Conservation (phyloP, 2,329 filamentous ascomycete species). For the Arachnomyces sp. region DNA sequence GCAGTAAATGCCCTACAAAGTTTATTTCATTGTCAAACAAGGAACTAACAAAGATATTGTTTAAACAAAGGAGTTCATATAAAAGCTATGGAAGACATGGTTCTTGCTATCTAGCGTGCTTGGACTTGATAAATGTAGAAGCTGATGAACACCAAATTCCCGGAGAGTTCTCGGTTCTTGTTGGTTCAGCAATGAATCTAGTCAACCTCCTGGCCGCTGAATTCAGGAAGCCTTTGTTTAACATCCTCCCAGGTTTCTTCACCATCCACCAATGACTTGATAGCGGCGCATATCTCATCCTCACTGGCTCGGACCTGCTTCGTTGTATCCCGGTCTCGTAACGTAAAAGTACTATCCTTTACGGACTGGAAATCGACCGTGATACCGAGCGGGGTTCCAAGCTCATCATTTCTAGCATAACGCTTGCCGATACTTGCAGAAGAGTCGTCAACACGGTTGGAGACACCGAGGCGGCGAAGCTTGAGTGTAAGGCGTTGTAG, state of each 20-base stretch:
- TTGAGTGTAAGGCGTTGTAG: conserved; percentile 63
- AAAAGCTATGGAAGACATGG: too few species aligned
- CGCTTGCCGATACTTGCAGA: conserved; percentile 90
- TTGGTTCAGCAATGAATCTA: conserved; percentile 16
- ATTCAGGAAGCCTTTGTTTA: conserved; percentile 68
- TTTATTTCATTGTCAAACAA: too few species aligned
- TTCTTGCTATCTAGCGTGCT: too few species aligned
- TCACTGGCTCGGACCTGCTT: conserved; percentile 80
- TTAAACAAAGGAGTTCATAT: too few species aligned
- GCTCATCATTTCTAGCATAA: conserved; percentile 88
- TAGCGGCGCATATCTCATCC: conserved; percentile 68
- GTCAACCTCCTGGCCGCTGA: conserved; percentile 63
- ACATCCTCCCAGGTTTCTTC: conserved; percentile 63
- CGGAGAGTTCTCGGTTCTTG: too few species aligned
- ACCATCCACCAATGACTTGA: conserved; percentile 55
- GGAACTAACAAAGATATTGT: too few species aligned
- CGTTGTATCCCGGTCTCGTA: conserved; percentile 84
- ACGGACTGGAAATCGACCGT: conserved; percentile 95
- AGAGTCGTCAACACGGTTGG: conserved; percentile 81
- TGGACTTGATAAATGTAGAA: too few species aligned
- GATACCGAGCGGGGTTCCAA: conserved; percentile 87
- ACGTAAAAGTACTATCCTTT: conserved; percentile 75
- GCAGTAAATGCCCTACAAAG: too few species aligned
- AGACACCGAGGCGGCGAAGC: conserved; percentile 67
- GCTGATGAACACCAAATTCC: too few species aligned